phyloP scores from a whole-genome alignment of 2,329 filamentous ascomycete genomes.

The Fusarium scirpi region DNA sequence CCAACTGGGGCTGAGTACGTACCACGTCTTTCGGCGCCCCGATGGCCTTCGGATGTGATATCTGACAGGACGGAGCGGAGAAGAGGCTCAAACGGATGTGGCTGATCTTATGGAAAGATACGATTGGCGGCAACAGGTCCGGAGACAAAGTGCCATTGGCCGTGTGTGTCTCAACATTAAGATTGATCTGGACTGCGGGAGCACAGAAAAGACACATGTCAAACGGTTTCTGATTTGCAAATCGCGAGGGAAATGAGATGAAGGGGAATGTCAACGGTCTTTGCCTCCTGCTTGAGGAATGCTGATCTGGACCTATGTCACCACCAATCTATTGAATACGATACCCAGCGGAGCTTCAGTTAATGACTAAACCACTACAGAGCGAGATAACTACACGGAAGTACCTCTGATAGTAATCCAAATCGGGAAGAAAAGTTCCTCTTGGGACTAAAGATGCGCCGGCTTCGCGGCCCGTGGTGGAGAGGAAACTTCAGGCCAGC shows the following conservation, averaged over 20 bases:
- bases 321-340: neutral
- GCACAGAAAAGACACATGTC: constrained; percentile 19
- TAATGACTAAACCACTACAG: neutral
- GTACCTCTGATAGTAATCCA: neutral
- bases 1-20: neutral
- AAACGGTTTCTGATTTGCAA: constrained; percentile 29
- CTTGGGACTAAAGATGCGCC: neutral
- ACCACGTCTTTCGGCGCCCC: neutral
- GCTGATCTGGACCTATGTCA: neutral
- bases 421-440: constrained; percentile 2
- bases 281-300: constrained; percentile 35
- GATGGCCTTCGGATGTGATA: constrained; percentile 35
- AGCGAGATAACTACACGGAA: neutral
- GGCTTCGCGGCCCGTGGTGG: constrained; percentile 31
- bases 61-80: constrained; percentile 7
- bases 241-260: neutral
- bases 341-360: neutral
- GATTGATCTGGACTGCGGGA: constrained; percentile 10
- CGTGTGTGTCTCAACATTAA: neutral
- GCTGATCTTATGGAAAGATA: neutral
- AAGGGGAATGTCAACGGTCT: constrained; percentile 32
- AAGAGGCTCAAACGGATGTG: constrained; percentile 29
- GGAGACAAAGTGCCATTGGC: neutral
- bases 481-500: constrained; percentile 1
- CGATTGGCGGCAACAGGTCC: constrained; percentile 1